A percentile compares a stretch with the other conserved stretches of the same genome.
Evolutionary conservation across 225 moss, liverwort and hornwort genomes (phyloP).

Genomic region (Bryum argenteum): DNA sequence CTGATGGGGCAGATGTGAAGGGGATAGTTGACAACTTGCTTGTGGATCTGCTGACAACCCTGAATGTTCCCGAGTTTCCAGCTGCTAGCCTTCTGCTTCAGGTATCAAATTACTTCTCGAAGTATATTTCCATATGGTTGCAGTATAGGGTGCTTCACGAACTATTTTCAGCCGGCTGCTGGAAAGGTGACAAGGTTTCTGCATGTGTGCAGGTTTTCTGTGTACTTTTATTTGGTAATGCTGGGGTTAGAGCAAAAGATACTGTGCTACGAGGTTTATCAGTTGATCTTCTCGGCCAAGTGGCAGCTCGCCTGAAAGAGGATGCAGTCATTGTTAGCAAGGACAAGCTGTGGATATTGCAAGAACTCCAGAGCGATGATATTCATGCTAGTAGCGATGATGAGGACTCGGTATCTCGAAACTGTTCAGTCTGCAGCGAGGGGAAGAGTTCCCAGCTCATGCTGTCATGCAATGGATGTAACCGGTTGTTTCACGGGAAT

Average conservation of each 20-base stretch:
- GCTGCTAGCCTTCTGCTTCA: conserved; percentile 93
- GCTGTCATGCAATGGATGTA: conserved; percentile 80
- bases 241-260: conserved; percentile 87
- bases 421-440: conserved; percentile 73
- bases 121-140: conserved; percentile 11
- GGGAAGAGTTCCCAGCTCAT: conserved; percentile 68
- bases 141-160: background rate
- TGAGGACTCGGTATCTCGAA: conserved; percentile 42
- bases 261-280: conserved; percentile 74
- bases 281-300: conserved; percentile 89
- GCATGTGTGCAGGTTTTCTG: conserved; percentile 70
- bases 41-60: conserved; percentile 79
- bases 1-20: conserved; percentile 82
- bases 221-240: conserved; percentile 79
- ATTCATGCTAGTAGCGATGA: conserved; percentile 43
- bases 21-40: conserved; percentile 85
- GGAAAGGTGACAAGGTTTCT: background rate
- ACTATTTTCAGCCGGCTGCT: conserved; percentile 1
- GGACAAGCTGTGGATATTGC: conserved; percentile 88
- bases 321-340: conserved; percentile 73
- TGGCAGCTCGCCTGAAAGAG: conserved; percentile 92
- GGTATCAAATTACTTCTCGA: conserved; percentile 37
- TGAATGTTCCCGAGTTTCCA: conserved; percentile 94
- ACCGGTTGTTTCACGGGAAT: conserved; percentile 84
- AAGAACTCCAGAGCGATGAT: conserved; percentile 60